Evolutionary conservation across 2,329 filamentous ascomycete species (phyloP), one percentile per base, ranked within the genome.

Genomic region (Bipolaris oryzae): DNA sequence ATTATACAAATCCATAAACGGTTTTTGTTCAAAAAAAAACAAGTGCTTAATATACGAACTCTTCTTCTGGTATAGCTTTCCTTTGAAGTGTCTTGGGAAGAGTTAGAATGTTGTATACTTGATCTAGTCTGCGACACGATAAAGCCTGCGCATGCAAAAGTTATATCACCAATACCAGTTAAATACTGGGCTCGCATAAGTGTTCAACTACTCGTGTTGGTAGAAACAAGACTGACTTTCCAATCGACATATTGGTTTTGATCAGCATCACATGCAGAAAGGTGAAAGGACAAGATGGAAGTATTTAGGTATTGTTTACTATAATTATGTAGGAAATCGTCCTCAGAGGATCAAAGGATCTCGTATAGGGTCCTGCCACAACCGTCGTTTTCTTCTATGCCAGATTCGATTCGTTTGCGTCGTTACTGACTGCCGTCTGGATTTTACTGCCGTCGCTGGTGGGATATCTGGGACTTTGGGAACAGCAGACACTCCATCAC

Each of bases 301-400:
- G 64, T 45, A 41, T 58, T 62, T 66, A 61, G 48, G 18, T 53
- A 25, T 55, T 51, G 52, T 57, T 34, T 55, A 31, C 45, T 18
- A 37, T 47, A 31, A 42, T 42, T 20, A 21, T 31, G 35, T 34
- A 25, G 39, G 15, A 39, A 33, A 9, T 31, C 1, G 18, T 11
- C 33, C 15, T 51, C 0, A 47, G 3, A 37, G 39, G n/a, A 31
- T 45, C 20, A 42, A 31, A 42, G 20, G 59, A 57, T 67, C 60
- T 10, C 62, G 62, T 47, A 46, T 57, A 15, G 42, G 42, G 11
- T 58, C 60, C 34, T 64, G 50, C 71, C 72, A 74, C 67, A 74
- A 43, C 18, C 73, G 62, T 58, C 74, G 64, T 64, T 74, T 76
- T 52, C 74, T 64, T 39, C 73, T 62, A 55, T 75, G 70, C 74